Conservation (phyloP, 176 grass and related monocot species). For the Canna indica region DNA sequence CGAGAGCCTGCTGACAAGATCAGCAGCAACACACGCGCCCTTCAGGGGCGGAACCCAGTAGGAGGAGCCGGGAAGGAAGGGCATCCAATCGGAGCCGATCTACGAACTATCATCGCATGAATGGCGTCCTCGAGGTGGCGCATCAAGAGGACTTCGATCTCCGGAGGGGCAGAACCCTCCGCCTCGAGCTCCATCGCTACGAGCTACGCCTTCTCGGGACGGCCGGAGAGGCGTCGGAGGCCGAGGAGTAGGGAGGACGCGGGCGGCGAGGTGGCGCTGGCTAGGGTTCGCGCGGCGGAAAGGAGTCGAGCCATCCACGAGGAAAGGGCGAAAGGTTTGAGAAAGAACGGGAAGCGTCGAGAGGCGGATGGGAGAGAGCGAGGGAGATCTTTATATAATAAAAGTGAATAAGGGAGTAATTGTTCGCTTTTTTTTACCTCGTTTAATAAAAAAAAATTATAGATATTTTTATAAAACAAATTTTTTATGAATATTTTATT, state of each 20-base stretch:
- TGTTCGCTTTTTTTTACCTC: too few species aligned
- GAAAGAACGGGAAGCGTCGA: background rate
- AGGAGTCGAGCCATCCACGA: background rate
- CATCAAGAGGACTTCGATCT: conserved; percentile 31
- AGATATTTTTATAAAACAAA: too few species aligned
- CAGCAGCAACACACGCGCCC: background rate
- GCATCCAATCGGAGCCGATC: conserved; percentile 73
- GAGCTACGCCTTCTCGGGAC: conserved; percentile 36
- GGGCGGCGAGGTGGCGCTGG: conserved; percentile 38
- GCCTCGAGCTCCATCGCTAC: conserved; percentile 54
- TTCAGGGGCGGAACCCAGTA: conserved; percentile 63
- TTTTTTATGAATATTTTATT: too few species aligned
- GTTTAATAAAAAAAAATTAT: too few species aligned
- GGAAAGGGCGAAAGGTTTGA: too few species aligned
- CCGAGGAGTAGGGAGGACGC: conserved; percentile 24
- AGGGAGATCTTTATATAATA: too few species aligned
- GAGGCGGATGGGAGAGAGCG: background rate
- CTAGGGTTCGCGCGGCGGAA: background rate
- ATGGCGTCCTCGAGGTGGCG: conserved; percentile 50
- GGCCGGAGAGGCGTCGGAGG: conserved; percentile 26
- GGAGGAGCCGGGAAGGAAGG: conserved; percentile 64
- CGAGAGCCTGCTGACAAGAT: conserved; percentile 28
- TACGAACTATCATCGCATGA: conserved; percentile 42
- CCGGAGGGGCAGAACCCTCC: background rate
- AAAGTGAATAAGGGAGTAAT: too few species aligned